Percentiles rank a stretch among this genome's conserved stretches.
These are phyloP conservation scores for Ophiocordyceps robertsii DNA, from an alignment of 2,329 filamentous ascomycete genomes.

Conservation along the genomic window DNA sequence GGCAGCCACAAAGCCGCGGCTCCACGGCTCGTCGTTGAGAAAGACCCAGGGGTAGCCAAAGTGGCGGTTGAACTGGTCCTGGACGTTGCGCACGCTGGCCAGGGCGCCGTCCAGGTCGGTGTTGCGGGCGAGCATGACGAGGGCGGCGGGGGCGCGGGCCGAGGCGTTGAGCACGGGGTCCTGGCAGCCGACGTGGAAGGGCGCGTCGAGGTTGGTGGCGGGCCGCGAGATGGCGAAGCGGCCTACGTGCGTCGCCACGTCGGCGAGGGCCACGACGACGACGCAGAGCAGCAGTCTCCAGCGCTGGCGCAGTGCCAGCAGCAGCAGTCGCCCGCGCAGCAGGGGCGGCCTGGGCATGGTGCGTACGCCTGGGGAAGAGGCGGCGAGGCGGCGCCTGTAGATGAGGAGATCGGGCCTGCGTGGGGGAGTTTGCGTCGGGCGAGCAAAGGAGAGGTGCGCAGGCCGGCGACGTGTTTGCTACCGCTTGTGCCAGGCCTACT, in stretches of 20 bases:
- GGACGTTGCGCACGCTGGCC: background rate
- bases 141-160: background rate
- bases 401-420: no score
- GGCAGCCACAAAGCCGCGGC: background rate
- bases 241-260: background rate
- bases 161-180: constrained; percentile 1
- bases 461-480: no score
- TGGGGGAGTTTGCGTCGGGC: no score
- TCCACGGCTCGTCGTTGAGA: constrained; percentile 1
- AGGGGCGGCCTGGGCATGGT: no score
- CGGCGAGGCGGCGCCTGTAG: no score
- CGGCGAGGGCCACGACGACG: background rate
- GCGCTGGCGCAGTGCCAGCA: background rate
- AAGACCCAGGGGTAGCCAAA: constrained; percentile 1
- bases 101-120: background rate
- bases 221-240: background rate
- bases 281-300: background rate
- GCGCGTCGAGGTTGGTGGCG: background rate
- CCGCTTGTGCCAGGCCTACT: no score
- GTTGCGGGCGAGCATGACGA: constrained; percentile 1
- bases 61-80: background rate
- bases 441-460: no score
- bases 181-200: background rate
- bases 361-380: no score
- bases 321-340: background rate